Conservation (phyloP, 345 rosid genomes). For the Schrenkiella parvula region DNA sequence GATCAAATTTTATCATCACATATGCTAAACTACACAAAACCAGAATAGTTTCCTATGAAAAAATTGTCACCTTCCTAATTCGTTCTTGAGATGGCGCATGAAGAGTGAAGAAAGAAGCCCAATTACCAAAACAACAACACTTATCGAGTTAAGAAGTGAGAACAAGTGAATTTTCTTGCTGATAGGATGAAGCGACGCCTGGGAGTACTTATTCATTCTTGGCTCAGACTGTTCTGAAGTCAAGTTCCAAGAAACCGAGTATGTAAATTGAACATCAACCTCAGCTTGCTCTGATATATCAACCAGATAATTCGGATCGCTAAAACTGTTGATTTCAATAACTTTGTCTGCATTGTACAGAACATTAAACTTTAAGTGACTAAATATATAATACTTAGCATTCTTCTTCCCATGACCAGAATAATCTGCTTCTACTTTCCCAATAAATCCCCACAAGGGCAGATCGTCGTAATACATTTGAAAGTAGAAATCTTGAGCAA, state of each 20-base stretch:
- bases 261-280: constrained; percentile 60
- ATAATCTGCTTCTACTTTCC: constrained; percentile 59
- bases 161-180: constrained; percentile 63
- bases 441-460: constrained; percentile 88
- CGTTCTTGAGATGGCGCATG: constrained; percentile 65
- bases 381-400: constrained; percentile 59
- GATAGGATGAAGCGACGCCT: constrained; percentile 48
- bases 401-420: constrained; percentile 27
- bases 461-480: constrained; percentile 88
- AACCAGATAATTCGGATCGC: constrained; percentile 58
- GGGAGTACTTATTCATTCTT: constrained; percentile 62
- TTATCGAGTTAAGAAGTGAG: constrained; percentile 58
- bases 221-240: constrained; percentile 45
- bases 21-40: neutral
- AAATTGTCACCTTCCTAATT: constrained; percentile 50
- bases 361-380: constrained; percentile 60
- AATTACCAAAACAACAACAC: constrained; percentile 47
- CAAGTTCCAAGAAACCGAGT: constrained; percentile 71
- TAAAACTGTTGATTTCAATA: constrained; percentile 52
- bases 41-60: neutral
- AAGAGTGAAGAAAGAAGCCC: constrained; percentile 55
- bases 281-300: constrained; percentile 62
- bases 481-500: constrained; percentile 68
- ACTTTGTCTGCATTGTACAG: constrained; percentile 54
- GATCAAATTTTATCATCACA: neutral